A percentile compares a stretch with the other conserved stretches of the same genome.
Conservation (phyloP, 2,329 filamentous ascomycete species). For the Exophiala alcalophila region DNA sequence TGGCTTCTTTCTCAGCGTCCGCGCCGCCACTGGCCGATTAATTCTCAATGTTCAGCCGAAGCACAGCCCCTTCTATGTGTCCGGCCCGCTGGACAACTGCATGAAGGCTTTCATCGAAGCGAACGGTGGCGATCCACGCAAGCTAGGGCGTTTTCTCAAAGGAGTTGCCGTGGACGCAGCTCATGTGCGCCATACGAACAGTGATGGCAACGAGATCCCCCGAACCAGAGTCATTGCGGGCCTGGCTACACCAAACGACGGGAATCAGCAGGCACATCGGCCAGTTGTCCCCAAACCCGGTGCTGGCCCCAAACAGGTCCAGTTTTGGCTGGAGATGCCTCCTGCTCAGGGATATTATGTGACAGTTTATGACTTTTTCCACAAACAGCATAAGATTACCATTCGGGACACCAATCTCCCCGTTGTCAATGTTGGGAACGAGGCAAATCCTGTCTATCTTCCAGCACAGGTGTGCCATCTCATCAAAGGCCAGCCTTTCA, state of each 20-base stretch:
- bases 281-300: constrained; percentile 40
- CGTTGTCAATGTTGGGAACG: constrained; percentile 64
- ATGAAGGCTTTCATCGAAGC: neutral
- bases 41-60: constrained; percentile 6
- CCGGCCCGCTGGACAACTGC: neutral
- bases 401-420: constrained; percentile 47
- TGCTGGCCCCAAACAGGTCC: constrained; percentile 52
- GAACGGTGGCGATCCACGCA: neutral
- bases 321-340: constrained; percentile 51
- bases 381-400: constrained; percentile 40
- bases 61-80: constrained; percentile 1
- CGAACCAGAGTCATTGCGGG: neutral
- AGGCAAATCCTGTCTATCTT: constrained; percentile 58
- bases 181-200: neutral
- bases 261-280: constrained; percentile 31
- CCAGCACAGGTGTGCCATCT: constrained; percentile 66
- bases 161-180: neutral
- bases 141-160: neutral
- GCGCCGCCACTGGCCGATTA: constrained; percentile 2
- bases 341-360: constrained; percentile 44
- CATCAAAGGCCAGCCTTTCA: constrained; percentile 61
- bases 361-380: constrained; percentile 53
- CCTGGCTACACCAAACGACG: constrained; percentile 6
- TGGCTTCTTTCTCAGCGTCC: constrained; percentile 5
- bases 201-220: neutral